Percentiles rank a stretch among this genome's conserved stretches.
These are phyloP conservation scores for Spergularia azorica DNA, from an alignment of 179 eudicot genomes.

Conservation along the genomic window DNA sequence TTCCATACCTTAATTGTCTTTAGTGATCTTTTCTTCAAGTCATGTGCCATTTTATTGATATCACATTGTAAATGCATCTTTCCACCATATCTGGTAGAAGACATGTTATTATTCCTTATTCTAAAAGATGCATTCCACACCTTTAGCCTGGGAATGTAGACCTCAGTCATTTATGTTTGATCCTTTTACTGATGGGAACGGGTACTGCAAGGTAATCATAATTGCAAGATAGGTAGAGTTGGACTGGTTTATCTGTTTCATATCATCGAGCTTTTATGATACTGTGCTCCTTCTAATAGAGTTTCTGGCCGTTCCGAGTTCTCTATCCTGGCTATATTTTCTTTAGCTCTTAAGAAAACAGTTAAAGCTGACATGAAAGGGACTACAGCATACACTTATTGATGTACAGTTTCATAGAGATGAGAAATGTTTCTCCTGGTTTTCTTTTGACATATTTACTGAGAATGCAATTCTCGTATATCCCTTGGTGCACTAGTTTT, in stretches of 20 bases:
- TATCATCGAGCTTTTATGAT: no score
- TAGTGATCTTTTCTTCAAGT: neutral
- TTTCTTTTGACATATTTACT: neutral
- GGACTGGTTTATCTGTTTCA: no score
- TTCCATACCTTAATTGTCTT: neutral
- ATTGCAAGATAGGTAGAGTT: no score
- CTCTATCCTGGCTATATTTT: no score
- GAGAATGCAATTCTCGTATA: neutral
- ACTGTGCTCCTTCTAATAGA: no score
- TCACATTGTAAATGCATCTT: slow-evolving; percentile 5
- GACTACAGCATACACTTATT: neutral
- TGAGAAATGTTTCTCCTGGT: neutral
- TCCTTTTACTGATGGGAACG: no score
- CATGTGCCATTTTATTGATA: slow-evolving; percentile 2
- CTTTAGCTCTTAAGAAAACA: neutral
- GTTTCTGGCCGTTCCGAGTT: no score
- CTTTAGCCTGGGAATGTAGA: no score
- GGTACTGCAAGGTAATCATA: no score
- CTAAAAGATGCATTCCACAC: neutral
- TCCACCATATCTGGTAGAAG: neutral
- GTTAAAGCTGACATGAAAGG: neutral
- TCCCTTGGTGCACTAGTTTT: neutral
- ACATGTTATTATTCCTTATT: neutral
- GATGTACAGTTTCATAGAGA: neutral
- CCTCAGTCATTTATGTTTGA: no score